Conservation (phyloP, 306 rosid species). For the Gastrolobium bilobum region DNA sequence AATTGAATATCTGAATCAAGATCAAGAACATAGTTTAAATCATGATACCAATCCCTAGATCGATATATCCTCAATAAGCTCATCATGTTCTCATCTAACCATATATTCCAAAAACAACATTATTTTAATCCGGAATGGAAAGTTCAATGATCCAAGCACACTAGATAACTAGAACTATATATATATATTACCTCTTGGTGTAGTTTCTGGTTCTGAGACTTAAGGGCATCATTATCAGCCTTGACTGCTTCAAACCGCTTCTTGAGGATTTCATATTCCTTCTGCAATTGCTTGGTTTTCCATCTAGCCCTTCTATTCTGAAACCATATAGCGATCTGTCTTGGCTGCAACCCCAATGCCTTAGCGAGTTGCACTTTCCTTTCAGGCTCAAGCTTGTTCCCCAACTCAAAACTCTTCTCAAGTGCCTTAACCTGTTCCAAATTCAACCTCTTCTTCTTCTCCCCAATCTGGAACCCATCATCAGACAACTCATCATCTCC, state of each 20-base stretch:
- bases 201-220: slow-evolving; percentile 73
- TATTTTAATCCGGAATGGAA: not conserved
- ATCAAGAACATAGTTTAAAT: not conserved
- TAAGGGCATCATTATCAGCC: slow-evolving; percentile 73
- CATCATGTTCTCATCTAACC: not conserved
- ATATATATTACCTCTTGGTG: slow-evolving; percentile 63
- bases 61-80: not conserved
- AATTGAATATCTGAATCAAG: not conserved
- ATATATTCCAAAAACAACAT: not conserved
- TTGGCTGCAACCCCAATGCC: slow-evolving; percentile 78
- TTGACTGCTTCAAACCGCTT: slow-evolving; percentile 76
- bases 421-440: slow-evolving; percentile 85
- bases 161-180: not conserved
- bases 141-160: slow-evolving; percentile 30
- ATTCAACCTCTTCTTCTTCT: slow-evolving; percentile 86
- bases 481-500: slow-evolving; percentile 83
- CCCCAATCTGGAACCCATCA: slow-evolving; percentile 79
- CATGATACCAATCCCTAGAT: not conserved
- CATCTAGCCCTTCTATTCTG: slow-evolving; percentile 94
- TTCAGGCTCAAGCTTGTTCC: slow-evolving; percentile 90
- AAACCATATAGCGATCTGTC: slow-evolving; percentile 91
- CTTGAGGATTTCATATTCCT: slow-evolving; percentile 71
- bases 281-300: slow-evolving; percentile 88
- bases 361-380: slow-evolving; percentile 82
- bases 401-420: slow-evolving; percentile 90